Base-by-base conservation (phyloP, 1,284 basidiomycete genomes). In the Papiliotrema fonsecae region DNA sequence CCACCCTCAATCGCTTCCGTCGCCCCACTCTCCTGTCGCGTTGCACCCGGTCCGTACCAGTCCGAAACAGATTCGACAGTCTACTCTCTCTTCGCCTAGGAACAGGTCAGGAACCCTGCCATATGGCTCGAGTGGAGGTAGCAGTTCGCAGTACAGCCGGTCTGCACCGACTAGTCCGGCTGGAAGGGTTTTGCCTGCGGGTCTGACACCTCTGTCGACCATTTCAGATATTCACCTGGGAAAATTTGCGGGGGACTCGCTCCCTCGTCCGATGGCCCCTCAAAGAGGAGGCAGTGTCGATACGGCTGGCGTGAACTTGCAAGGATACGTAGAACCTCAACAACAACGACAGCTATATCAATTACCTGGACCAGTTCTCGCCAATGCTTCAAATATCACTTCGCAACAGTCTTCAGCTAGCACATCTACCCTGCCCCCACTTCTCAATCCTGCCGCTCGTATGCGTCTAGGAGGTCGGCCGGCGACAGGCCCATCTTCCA, bases 161-260 rank as follows among this genome's bases (percentile, higher is more conserved):
- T 63, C 59, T 1, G 58, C 55, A 24, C 61, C 59, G 22, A 52
- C 48, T 30, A 58, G 56, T 49, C 60, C 60, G 38, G 51, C n/a
- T 4, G 60, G 32, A 25, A 47, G 16, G 6, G 18, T 18, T 1
- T 34, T 45, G 3, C 34, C 48, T 3, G 28, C 32, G 13, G 52
- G 58, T 4, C 38, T 62, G 3, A 47, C 57, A 14, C 57, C 58
- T 6, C 39, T 61, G 2, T 49, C 48, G 4, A 32, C 27, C 14
- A 60, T 63, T 22, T 44, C 51, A 13, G 43, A 45, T 18, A 45
- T 58, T n/a, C 38, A 44, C 5, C 54, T 61, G 2, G 50, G 45
- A 14, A 22, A 27, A 19, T 14, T 40, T 7, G 14, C 35, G 6
- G 7, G 42, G 36, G 6, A 18, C 16, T 35, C 25, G 24, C 25